Evolutionary conservation across 805 yeast species (phyloP), one percentile per base, ranked within the genome.

Genomic region (Suhomyces prunicola): DNA sequence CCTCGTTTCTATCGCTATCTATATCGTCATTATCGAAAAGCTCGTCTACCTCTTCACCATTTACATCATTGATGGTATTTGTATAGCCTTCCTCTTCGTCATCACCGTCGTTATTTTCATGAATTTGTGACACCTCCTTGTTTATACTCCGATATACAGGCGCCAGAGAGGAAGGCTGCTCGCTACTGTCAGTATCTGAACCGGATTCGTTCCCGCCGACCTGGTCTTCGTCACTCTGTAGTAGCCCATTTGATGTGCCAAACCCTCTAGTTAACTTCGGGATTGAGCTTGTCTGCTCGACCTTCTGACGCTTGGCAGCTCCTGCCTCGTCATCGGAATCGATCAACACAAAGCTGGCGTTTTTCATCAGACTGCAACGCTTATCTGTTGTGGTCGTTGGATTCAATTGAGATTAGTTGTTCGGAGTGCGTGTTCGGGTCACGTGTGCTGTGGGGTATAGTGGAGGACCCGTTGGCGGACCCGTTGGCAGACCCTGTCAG

Each of bases 261-360:
- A 54, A 54, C n/a, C 51, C 56, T 24, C 52, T 48, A 36, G 57
- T 51, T 22, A 54, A 48, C 44, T 51, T 48, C 26, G 57, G 57
- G 44, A 50, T 40, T 15, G n/a, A 23, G 13, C 17, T 29, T 17
- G 22, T 19, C 9, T 19, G 22, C 10, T 51, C 57, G 47, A 44
- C 22, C 49, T 46, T 52, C 29, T 39, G 52, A 12, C 50, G 41
- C 44, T 52, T 52, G 40, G 33, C 49, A 8, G 29, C 12, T 8
- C 48, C 26, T 12, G 48, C 26, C 47, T 56, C 59, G 35, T 52
- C 55, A 49, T 65, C 70, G 17, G 69, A 65, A 52, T 66, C 69
- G 27, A 67, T 57, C 50, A 67, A 57, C 49, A 67, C 64, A 24
- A 67, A 56, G 46, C 64, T 69, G 54, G 36, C 36, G 49, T 47